Percentiles rank a stretch among this genome's conserved stretches.
Evolutionary conservation across 257 asterid species (phyloP).

Genomic region (Rehmannia glutinosa): DNA sequence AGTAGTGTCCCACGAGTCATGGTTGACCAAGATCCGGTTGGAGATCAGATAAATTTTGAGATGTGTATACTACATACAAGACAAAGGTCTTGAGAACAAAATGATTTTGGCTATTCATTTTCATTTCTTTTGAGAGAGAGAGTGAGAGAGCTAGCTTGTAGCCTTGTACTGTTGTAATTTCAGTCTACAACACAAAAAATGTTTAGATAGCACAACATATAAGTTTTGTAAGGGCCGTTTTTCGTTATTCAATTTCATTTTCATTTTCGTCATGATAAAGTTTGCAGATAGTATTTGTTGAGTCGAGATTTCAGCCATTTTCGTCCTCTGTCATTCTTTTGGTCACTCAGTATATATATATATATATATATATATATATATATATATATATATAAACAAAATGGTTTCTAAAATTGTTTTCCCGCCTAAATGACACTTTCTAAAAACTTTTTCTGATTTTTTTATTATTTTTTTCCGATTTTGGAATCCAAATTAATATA

Average conservation of each 20-base stretch:
- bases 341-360: no score
- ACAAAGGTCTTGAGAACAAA: background rate
- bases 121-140: conserved; percentile 10
- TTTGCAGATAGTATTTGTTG: no score
- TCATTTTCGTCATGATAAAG: no score
- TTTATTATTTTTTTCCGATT: no score
- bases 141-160: background rate
- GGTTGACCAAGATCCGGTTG: background rate
- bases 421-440: no score
- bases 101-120: background rate
- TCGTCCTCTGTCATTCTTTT: no score
- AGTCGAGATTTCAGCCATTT: no score
- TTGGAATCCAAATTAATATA: no score
- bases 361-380: no score
- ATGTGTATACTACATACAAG: conserved; percentile 9
- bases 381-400: no score
- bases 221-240: background rate
- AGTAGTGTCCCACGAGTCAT: background rate
- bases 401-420: no score
- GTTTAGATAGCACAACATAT: background rate
- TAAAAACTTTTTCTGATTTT: no score
- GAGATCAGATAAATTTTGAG: background rate
- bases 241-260: background rate
- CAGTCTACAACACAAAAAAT: background rate
- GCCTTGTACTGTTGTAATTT: conserved; percentile 15